Conservation (phyloP, 2,329 filamentous ascomycete species). For the Aspergillus ustus region DNA sequence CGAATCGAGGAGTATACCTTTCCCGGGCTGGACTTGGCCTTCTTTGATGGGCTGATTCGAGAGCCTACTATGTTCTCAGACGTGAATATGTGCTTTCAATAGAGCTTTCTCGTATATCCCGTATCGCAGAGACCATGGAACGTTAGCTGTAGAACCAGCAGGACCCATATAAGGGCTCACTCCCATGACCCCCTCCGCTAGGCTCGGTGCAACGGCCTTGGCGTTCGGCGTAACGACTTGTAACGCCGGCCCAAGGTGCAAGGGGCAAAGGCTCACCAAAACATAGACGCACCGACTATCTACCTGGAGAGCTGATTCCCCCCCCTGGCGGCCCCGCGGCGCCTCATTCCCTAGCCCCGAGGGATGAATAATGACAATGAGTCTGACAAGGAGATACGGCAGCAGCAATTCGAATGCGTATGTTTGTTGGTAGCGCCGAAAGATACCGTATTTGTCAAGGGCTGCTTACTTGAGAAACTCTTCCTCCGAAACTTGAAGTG, state of each 20-base stretch:
- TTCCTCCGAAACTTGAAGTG: neutral
- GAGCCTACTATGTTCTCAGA: neutral
- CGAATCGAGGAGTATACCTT: conserved; percentile 12
- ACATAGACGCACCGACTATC: neutral
- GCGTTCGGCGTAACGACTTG: neutral
- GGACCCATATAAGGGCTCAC: too few relatives aligned
- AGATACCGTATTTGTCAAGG: neutral
- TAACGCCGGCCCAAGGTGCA: neutral
- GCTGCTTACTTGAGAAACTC: neutral
- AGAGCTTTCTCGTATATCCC: neutral
- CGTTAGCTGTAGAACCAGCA: too few relatives aligned
- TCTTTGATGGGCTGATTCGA: conserved; percentile 10
- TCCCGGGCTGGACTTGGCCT: conserved; percentile 15
- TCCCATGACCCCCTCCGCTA: too few relatives aligned
- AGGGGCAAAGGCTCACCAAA: neutral
- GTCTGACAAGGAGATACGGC: neutral
- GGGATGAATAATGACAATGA: too few relatives aligned
- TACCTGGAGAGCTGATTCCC: too few relatives aligned
- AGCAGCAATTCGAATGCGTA: neutral
- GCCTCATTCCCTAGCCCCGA: too few relatives aligned
- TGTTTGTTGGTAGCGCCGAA: too few relatives aligned
- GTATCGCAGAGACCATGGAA: too few relatives aligned
- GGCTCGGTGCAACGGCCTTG: neutral
- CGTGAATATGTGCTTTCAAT: neutral
- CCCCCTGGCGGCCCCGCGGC: too few relatives aligned